Evolutionary conservation across 805 yeast genomes (phyloP).

Genomic region (Nakazawaea sp.): DNA sequence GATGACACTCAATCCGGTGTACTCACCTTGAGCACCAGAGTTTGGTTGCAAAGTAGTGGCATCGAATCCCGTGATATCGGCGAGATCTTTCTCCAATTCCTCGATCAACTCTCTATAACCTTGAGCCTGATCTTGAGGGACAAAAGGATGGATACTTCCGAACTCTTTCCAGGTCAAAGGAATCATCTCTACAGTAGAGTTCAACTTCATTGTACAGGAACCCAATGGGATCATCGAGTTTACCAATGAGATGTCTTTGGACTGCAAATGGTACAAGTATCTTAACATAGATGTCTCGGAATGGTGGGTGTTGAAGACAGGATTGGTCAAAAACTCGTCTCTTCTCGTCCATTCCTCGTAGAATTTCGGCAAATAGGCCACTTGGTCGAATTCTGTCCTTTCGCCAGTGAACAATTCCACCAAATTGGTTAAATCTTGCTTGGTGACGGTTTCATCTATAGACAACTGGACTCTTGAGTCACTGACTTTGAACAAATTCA

Average conservation of each 20-base stretch:
- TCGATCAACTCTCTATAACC: constrained; percentile 74
- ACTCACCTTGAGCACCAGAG: constrained; percentile 98
- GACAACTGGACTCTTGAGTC: constrained; percentile 64
- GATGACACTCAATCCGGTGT: constrained; percentile 86
- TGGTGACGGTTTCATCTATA: constrained; percentile 81
- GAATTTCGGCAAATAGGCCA: constrained; percentile 37
- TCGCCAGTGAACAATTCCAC: constrained; percentile 52
- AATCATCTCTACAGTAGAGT: constrained; percentile 91
- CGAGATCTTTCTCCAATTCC: constrained; percentile 78
- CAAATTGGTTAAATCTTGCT: constrained; percentile 51
- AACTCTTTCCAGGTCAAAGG: constrained; percentile 95
- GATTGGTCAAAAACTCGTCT: constrained; percentile 57
- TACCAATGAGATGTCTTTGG: constrained; percentile 87
- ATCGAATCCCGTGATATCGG: constrained; percentile 89
- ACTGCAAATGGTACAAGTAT: constrained; percentile 78
- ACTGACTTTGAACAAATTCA: constrained; percentile 70
- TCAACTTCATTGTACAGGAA: constrained; percentile 96
- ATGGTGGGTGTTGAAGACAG: constrained; percentile 81
- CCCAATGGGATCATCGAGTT: constrained; percentile 97
- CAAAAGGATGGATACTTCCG: constrained; percentile 85
- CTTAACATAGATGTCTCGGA: constrained; percentile 94
- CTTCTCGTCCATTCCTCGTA: constrained; percentile 45
- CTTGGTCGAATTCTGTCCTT: constrained; percentile 16
- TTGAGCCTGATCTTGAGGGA: constrained; percentile 78
- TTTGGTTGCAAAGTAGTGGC: constrained; percentile 93